These are phyloP conservation scores for Nelumbo lutea DNA, from an alignment of 164 flowering plant genomes.

Conservation along the genomic window DNA sequence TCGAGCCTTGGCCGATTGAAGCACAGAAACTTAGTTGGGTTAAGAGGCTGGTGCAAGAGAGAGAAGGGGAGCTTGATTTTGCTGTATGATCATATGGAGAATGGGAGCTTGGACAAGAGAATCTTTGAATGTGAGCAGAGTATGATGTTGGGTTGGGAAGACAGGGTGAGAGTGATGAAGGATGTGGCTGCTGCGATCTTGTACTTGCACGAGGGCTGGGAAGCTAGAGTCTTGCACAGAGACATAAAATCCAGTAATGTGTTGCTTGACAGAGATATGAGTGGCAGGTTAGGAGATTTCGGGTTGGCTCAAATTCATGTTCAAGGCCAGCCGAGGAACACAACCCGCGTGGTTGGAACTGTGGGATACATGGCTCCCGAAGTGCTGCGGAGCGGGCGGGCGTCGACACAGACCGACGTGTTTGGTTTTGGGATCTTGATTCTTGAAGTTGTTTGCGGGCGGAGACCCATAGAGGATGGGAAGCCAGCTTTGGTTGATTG, in stretches of 20 bases:
- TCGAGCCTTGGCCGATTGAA: constrained; percentile 45
- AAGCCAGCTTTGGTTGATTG: constrained; percentile 37
- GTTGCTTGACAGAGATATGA: too few species aligned
- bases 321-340: constrained; percentile 23
- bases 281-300: constrained; percentile 30
- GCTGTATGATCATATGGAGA: constrained; percentile 38
- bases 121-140: constrained; percentile 30
- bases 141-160: constrained; percentile 28
- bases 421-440: constrained; percentile 43
- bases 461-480: constrained; percentile 36
- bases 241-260: too few species aligned
- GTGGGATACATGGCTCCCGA: constrained; percentile 55
- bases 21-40: constrained; percentile 42
- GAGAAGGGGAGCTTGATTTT: constrained; percentile 30
- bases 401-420: constrained; percentile 36
- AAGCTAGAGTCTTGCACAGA: constrained; percentile 34
- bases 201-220: constrained; percentile 19
- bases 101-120: constrained; percentile 15
- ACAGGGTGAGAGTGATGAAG: constrained; percentile 29
- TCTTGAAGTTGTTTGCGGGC: constrained; percentile 37
- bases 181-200: constrained; percentile 37
- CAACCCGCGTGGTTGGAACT: constrained; percentile 42
- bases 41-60: constrained; percentile 47
- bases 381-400: constrained; percentile 36
- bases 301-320: constrained; percentile 41